A percentile compares a stretch with the other conserved stretches of the same genome.
Conservation (phyloP, 306 rosid genomes). For the Mimosa bimucronata region DNA sequence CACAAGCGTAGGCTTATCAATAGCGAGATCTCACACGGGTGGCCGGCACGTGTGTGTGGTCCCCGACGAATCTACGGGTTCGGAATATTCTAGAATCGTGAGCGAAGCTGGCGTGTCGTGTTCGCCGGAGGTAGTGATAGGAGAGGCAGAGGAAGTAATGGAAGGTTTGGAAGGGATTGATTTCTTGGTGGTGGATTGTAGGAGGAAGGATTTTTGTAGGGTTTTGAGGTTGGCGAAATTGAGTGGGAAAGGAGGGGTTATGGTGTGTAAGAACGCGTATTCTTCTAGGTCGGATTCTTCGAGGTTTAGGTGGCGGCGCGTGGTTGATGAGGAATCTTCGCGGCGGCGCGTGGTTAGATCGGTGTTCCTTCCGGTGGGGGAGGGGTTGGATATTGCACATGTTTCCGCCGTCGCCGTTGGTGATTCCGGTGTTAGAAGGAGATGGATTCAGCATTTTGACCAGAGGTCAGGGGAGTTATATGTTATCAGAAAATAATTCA, state of each 20-base stretch:
- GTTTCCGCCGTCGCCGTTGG: conserved; percentile 56
- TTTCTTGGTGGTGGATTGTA: conserved; percentile 82
- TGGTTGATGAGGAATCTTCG: conserved; percentile 51
- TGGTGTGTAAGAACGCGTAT: conserved; percentile 73
- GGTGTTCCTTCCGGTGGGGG: conserved; percentile 88
- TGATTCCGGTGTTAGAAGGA: conserved; percentile 34
- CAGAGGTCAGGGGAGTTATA: conserved; percentile 77
- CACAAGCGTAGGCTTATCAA: conserved; percentile 70
- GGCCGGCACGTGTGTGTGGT: conserved; percentile 88
- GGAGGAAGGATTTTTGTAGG: conserved; percentile 46
- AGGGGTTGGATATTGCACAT: conserved; percentile 84
- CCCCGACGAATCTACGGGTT: conserved; percentile 63
- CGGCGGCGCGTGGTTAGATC: conserved; percentile 67
- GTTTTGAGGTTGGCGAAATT: conserved; percentile 58
- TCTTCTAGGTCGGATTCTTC: conserved; percentile 31
- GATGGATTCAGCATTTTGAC: conserved; percentile 84
- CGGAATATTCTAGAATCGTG: conserved; percentile 53
- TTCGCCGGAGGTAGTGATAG: conserved; percentile 57
- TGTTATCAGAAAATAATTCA: conserved; percentile 63
- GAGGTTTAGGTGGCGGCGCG: conserved; percentile 65
- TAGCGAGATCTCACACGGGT: conserved; percentile 68
- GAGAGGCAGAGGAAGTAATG: conserved; percentile 73
- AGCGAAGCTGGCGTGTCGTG: conserved; percentile 37
- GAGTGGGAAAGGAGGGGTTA: conserved; percentile 67
- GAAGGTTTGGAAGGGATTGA: conserved; percentile 60